phyloP scores from a whole-genome alignment of 2,329 filamentous ascomycete species.

The Cladosporium sp. region DNA sequence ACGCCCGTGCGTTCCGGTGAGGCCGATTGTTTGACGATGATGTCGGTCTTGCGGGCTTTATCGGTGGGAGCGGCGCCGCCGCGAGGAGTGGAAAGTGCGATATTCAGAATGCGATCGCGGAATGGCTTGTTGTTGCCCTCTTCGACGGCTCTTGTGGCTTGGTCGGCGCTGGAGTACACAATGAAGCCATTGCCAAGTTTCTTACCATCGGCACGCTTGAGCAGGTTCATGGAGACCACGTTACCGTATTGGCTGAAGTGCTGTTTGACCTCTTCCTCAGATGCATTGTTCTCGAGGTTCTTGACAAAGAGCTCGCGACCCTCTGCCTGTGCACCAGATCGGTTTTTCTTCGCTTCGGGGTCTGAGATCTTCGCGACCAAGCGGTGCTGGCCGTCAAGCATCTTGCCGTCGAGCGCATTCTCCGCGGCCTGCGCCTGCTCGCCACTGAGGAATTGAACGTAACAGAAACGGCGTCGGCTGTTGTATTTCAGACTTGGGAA shows the following conservation, averaged over 20 bases:
- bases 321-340: conserved; percentile 78
- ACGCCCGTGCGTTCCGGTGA: conserved; percentile 21
- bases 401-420: conserved; percentile 65
- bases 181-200: conserved; percentile 79
- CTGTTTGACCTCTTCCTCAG: conserved; percentile 62
- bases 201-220: conserved; percentile 62
- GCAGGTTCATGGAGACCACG: conserved; percentile 68
- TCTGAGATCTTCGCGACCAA: conserved; percentile 81
- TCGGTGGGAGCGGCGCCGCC: conserved; percentile 27
- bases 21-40: conserved; percentile 28
- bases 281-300: conserved; percentile 75
- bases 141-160: conserved; percentile 30
- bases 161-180: conserved; percentile 60
- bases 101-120: conserved; percentile 31
- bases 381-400: conserved; percentile 64
- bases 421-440: conserved; percentile 65
- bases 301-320: conserved; percentile 82
- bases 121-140: conserved; percentile 32
- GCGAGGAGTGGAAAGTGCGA: conserved; percentile 28
- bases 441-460: conserved; percentile 76
- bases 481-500: conserved; percentile 92
- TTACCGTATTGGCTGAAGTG: conserved; percentile 72
- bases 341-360: conserved; percentile 70
- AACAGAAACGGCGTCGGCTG: conserved; percentile 87
- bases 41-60: conserved; percentile 26